Conservation (phyloP, 2,329 filamentous ascomycete genomes). For the Alternaria sp. region DNA sequence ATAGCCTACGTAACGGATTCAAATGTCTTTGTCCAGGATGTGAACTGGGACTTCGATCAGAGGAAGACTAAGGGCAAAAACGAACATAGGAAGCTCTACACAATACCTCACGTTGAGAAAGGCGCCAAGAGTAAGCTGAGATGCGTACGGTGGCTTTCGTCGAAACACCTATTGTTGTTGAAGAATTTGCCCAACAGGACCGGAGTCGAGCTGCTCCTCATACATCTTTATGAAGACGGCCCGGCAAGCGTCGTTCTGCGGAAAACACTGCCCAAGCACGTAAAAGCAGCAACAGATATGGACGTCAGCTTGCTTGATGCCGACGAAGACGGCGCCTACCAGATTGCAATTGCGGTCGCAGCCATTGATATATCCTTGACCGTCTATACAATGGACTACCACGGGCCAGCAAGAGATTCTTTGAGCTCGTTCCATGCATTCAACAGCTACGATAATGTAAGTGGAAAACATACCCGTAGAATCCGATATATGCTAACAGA, state of each 20-base stretch:
- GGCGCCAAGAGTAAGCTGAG: slow-evolving; percentile 62
- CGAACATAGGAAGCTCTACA: slow-evolving; percentile 41
- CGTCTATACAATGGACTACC: slow-evolving; percentile 79
- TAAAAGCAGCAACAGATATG: slow-evolving; percentile 80
- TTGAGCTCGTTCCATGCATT: slow-evolving; percentile 61
- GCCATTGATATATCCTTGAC: slow-evolving; percentile 81
- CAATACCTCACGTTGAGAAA: slow-evolving; percentile 41
- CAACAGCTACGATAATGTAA: slow-evolving; percentile 63
- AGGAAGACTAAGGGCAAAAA: slow-evolving; percentile 49
- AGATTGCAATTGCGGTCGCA: slow-evolving; percentile 83
- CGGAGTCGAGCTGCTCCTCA: slow-evolving; percentile 64
- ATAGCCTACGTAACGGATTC: slow-evolving; percentile 82
- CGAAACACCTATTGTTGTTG: slow-evolving; percentile 63
- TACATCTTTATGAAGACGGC: slow-evolving; percentile 68
- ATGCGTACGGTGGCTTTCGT: slow-evolving; percentile 64
- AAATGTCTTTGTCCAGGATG: slow-evolving; percentile 73
- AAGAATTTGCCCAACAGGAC: slow-evolving; percentile 64
- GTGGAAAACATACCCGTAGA: neutral
- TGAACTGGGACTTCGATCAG: slow-evolving; percentile 60
- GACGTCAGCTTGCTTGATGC: slow-evolving; percentile 75
- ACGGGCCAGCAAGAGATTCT: slow-evolving; percentile 57
- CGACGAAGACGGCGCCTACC: slow-evolving; percentile 69
- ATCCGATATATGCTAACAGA: slow-evolving; percentile 13
- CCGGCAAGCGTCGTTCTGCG: slow-evolving; percentile 59
- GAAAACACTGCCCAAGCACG: slow-evolving; percentile 70